These are phyloP conservation scores for Phytophthora macrochlamydospora DNA, from an alignment of 352 stramenopile genomes.

Conservation along the genomic window DNA sequence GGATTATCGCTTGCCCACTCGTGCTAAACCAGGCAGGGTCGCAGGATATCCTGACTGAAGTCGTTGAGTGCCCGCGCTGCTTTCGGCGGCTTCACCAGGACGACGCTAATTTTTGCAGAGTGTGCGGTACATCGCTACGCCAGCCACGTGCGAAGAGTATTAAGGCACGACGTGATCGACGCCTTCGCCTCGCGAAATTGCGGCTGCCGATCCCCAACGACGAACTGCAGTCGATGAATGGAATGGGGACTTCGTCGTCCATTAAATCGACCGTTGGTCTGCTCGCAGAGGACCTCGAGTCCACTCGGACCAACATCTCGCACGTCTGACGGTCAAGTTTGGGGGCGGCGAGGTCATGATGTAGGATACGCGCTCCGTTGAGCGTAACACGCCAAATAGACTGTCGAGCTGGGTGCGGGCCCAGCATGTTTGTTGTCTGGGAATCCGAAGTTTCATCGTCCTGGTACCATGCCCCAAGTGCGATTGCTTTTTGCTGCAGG, in stretches of 20 bases:
- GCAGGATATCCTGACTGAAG: conserved; percentile 59
- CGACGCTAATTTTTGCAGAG: conserved; percentile 81
- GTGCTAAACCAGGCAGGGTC: conserved; percentile 66
- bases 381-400: conserved; percentile 16
- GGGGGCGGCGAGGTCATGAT: not conserved
- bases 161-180: conserved; percentile 60
- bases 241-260: conserved; percentile 62
- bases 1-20: conserved; percentile 85
- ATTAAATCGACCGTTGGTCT: conserved; percentile 60
- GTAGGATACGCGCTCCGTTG: conserved; percentile 19
- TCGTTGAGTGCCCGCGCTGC: conserved; percentile 75
- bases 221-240: conserved; percentile 23
- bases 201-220: conserved; percentile 42
- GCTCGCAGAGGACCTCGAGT: conserved; percentile 36
- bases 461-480: not conserved
- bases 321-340: conserved; percentile 11
- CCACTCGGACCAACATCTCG: conserved; percentile 15
- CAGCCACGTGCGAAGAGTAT: conserved; percentile 60
- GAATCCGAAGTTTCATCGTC: not conserved
- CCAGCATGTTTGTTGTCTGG: not conserved
- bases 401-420: not conserved
- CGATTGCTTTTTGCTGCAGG: not conserved
- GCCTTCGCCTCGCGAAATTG: conserved; percentile 64
- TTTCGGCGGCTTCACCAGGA: conserved; percentile 80
- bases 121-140: conserved; percentile 68